Evolutionary conservation across 176 grass and related monocot species (phyloP), one percentile per base, ranked within the genome.

Genomic region (Tuctoria greenei): DNA sequence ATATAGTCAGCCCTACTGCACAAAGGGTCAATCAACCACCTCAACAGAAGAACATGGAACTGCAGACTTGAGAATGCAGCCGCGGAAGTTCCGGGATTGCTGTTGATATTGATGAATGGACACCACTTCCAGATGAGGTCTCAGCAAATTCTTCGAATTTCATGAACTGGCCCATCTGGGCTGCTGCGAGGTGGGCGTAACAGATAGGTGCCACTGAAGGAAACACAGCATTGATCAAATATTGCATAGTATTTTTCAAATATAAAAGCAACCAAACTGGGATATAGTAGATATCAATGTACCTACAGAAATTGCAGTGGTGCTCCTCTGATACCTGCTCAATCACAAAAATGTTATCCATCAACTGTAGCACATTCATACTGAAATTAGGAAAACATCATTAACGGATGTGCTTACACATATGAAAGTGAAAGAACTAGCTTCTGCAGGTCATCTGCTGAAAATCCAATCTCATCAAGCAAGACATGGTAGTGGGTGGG

Each of bases 11-110:
- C 40, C 56, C 72, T 57, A 21, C 38, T 47, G 59, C 79, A 66
- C 72, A 66, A 59, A 10, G 4, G 23, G 7, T 8, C 55, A 10
- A 50, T 35, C 54, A 52, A 72, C 42, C 60, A 80, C 26, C 47
- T 86, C 78, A 97, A 51, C 95, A 97, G 67, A 97, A 93, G 82
- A 97, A 97, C 95, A 97, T 97, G 5, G 95, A 97, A 63, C 82
- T 93, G 75, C 83, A 82, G 15, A 96, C 88, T 55, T 91, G 76
- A 42, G 88, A 67, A 78, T 98, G 95, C 43, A 94, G 31, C 25
- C 86, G 89, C 0, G 95, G 95, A 14, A 98, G 55, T 43, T 98
- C 91, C 4, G 91, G 95, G 37, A 98, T 69, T 6, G 84, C 23
- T 57, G 59, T 21, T 64, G 75, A 66, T 1, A 75, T 47, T 41